A percentile compares a stretch with the other conserved stretches of the same genome.
phyloP scores from a whole-genome alignment of 148 eudicot species.

The Beta vulgaris region DNA sequence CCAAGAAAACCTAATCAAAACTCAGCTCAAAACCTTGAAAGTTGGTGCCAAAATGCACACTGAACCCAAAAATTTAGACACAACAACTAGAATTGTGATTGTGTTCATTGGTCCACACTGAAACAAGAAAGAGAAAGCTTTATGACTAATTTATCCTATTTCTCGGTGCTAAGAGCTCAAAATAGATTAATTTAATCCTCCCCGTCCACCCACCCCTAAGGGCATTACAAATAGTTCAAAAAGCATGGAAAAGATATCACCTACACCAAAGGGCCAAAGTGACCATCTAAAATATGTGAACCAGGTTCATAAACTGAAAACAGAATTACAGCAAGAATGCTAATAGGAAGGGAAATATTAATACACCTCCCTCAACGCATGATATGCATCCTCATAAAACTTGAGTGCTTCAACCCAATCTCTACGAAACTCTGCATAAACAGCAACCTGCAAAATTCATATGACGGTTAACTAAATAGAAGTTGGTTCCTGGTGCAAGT shows the following conservation, averaged over 20 bases:
- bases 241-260: neutral
- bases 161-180: neutral
- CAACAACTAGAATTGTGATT: neutral
- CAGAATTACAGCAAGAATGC: neutral
- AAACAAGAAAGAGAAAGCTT: neutral
- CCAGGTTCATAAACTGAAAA: neutral
- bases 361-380: constrained; percentile 84
- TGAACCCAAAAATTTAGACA: too few species aligned
- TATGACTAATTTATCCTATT: neutral
- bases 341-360: neutral
- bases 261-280: neutral
- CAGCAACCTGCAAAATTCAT: constrained; percentile 77
- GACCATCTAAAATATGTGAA: neutral
- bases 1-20: neutral
- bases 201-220: neutral
- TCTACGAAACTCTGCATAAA: constrained; percentile 93
- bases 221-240: neutral
- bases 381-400: constrained; percentile 89
- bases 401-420: constrained; percentile 98
- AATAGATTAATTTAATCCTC: too few species aligned
- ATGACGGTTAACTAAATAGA: neutral
- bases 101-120: neutral
- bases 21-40: neutral
- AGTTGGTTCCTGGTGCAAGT: neutral
- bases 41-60: neutral